Evolutionary conservation across 2,329 filamentous ascomycete genomes (phyloP).

Genomic region (Sarocladiaceae sp.): DNA sequence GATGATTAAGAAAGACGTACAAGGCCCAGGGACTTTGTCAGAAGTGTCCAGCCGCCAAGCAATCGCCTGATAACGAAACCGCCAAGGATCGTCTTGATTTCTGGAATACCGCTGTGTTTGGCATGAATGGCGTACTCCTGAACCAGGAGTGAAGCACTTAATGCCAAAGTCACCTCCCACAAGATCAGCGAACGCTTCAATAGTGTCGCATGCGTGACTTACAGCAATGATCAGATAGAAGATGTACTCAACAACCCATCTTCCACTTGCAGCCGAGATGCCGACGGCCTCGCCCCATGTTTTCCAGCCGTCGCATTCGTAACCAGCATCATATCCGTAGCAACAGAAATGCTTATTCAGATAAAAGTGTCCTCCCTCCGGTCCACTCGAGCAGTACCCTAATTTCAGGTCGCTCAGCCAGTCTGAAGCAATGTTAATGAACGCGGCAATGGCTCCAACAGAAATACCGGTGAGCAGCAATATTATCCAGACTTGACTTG

Average conservation of each 20-base stretch:
- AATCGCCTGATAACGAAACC: constrained; percentile 90
- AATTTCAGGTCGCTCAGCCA: constrained; percentile 93
- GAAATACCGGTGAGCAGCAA: constrained; percentile 80
- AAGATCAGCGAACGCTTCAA: constrained; percentile 15
- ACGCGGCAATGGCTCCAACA: constrained; percentile 79
- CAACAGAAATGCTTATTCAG: constrained; percentile 91
- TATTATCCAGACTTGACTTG: constrained; percentile 88
- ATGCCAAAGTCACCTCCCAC: constrained; percentile 67
- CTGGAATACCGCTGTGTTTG: constrained; percentile 92
- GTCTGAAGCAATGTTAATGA: constrained; percentile 84
- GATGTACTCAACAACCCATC: constrained; percentile 81
- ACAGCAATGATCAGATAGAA: constrained; percentile 85
- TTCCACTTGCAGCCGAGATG: constrained; percentile 59
- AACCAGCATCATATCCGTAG: constrained; percentile 79
- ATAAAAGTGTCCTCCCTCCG: constrained; percentile 83
- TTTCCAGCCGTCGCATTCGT: constrained; percentile 82
- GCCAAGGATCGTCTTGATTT: constrained; percentile 94
- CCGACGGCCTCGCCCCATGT: constrained; percentile 77
- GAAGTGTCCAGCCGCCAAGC: constrained; percentile 80
- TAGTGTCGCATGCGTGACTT: constrained; percentile 24
- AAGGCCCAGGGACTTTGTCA: constrained; percentile 85
- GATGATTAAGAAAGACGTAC: constrained; percentile 40
- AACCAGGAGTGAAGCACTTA: constrained; percentile 73
- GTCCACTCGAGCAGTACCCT: constrained; percentile 73
- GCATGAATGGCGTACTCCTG: constrained; percentile 82